These are phyloP conservation scores for Achaetomium macrosporum DNA, from an alignment of 2,329 filamentous ascomycete genomes.

Conservation along the genomic window DNA sequence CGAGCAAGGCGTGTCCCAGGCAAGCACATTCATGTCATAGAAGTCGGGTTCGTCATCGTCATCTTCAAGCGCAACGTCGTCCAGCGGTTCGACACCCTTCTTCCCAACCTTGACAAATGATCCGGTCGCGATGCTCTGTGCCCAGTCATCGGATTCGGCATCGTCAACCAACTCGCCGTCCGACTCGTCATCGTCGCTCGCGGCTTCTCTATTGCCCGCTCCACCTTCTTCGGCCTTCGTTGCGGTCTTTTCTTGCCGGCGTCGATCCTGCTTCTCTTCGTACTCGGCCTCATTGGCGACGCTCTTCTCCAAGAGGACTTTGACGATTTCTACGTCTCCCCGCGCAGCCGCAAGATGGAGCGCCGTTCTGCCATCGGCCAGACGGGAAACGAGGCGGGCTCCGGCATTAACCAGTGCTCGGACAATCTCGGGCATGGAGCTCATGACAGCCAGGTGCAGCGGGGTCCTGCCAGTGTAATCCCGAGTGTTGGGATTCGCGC, in stretches of 20 bases:
- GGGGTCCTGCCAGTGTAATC: constrained; percentile 76
- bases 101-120: constrained; percentile 66
- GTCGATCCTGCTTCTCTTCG: constrained; percentile 49
- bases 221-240: constrained; percentile 24
- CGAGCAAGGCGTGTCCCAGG: constrained; percentile 71
- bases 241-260: constrained; percentile 32
- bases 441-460: constrained; percentile 67
- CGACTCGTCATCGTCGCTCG: constrained; percentile 31
- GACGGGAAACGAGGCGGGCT: constrained; percentile 64
- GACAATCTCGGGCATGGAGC: constrained; percentile 64
- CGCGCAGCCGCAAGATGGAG: constrained; percentile 74
- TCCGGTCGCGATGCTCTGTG: constrained; percentile 54
- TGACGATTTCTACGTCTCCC: constrained; percentile 64
- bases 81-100: constrained; percentile 30
- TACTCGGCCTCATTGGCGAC: constrained; percentile 65
- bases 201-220: constrained; percentile 27
- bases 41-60: constrained; percentile 67
- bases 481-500: constrained; percentile 63
- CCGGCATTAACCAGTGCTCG: constrained; percentile 65
- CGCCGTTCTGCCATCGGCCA: constrained; percentile 75
- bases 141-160: constrained; percentile 44
- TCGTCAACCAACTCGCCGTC: constrained; percentile 44
- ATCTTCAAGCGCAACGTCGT: constrained; percentile 46
- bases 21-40: constrained; percentile 70
- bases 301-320: constrained; percentile 67